Evolutionary conservation across 768 basidiomycete species (phyloP).

Genomic region (Saitozyma podzolica): DNA sequence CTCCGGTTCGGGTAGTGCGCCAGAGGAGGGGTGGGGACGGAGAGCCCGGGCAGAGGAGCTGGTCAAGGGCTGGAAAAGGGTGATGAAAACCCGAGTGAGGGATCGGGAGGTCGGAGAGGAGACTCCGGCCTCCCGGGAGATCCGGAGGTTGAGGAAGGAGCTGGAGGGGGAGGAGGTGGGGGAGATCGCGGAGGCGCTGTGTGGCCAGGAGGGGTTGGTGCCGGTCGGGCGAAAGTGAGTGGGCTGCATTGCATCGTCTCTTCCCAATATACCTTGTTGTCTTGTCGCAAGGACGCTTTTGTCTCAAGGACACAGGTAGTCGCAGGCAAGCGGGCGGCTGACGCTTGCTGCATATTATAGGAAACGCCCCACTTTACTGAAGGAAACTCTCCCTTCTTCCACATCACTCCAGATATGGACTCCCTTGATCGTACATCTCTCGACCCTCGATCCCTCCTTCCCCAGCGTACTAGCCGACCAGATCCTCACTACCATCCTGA

Average conservation of each 20-base stretch:
- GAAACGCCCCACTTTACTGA: slow-evolving; percentile 28
- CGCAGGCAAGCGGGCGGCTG: not conserved
- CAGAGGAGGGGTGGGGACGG: slow-evolving; percentile 54
- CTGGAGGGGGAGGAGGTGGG: slow-evolving; percentile 69
- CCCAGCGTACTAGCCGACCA: slow-evolving; percentile 11
- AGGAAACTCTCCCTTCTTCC: slow-evolving; percentile 16
- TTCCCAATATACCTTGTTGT: not conserved
- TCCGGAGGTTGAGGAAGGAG: slow-evolving; percentile 47
- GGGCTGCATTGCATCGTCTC: not conserved
- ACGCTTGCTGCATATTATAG: slow-evolving; percentile 8
- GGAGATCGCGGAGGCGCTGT: slow-evolving; percentile 64
- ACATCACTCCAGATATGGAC: slow-evolving; percentile 40
- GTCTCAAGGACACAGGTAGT: slow-evolving; percentile 6
- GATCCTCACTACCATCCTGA: slow-evolving; percentile 19
- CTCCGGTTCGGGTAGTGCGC: slow-evolving; percentile 9
- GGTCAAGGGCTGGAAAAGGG: slow-evolving; percentile 41
- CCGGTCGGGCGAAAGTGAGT: slow-evolving; percentile 80
- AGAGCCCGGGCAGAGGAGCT: slow-evolving; percentile 64
- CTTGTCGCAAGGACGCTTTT: too few species aligned
- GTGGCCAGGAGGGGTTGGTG: slow-evolving; percentile 73
- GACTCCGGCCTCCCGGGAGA: slow-evolving; percentile 51
- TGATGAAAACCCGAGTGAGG: slow-evolving; percentile 63
- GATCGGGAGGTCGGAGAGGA: slow-evolving; percentile 46
- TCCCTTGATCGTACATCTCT: slow-evolving; percentile 34
- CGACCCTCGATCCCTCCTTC: slow-evolving; percentile 14